Base-by-base conservation (phyloP, 2,329 filamentous ascomycete genomes). In the Pseudohalonectria lignicola region DNA sequence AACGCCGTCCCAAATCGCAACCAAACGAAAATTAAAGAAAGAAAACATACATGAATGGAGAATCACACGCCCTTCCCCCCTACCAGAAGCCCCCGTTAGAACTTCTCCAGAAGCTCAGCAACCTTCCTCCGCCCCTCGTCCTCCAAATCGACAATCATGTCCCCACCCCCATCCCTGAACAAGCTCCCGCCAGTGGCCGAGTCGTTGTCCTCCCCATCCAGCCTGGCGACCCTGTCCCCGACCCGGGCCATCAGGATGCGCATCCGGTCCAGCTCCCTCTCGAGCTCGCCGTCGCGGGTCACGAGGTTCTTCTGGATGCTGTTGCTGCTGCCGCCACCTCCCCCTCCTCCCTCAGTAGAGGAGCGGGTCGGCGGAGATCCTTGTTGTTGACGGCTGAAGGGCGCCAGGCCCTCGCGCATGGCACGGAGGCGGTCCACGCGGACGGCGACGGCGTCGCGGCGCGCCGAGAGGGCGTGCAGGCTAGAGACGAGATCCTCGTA, bases 221-320 rank as follows among this genome's bases (percentile, higher is more conserved):
- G 41, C 40, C 53, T 51, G 11, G 56, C 61, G 1, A 80, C 61
- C 16, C 72, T 64, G 2, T 67, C 72, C 4, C 68, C 66, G 1
- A 82, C 75, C 19, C 77, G 64, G 1, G 69, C 67, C 39, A 81
- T 63, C 43, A 86, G 56, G 45, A 78, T 63, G 25, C 77, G 69
- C 69, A 80, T 83, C 44, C 69, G 71, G 53, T 78, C 72, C 39
- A 86, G 60, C 56, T 86, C 81, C 38, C 62, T 62, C 51, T 80
- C 79, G 9, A 86, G 55, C 34, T 76, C 69, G 2, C 78, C 76
- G 50, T 80, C 72, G 23, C 72, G 70, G 36, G 75, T 79, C 2
- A 82, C 66, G 4, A 86, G 55, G 51, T 84, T 85, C 41, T 74
- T 69, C 53, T 86, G 82, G 6, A 81, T 59, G 7, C 57, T 47